phyloP scores from a whole-genome alignment of 345 rosid genomes.

The Eucalyptus sp. region DNA sequence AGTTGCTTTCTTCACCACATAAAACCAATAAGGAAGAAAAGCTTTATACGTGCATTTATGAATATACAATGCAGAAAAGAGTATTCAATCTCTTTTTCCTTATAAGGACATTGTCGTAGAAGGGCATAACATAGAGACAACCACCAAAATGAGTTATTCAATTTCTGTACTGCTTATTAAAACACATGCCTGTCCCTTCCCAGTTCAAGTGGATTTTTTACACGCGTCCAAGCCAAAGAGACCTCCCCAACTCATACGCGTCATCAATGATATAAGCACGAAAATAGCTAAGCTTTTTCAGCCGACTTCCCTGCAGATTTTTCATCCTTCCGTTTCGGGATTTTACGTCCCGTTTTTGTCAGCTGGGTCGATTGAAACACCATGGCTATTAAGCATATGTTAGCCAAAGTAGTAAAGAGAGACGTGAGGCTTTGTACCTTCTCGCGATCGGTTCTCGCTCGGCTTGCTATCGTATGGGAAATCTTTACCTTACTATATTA shows the following conservation, averaged over 20 bases:
- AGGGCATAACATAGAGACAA: background rate
- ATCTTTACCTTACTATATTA: background rate
- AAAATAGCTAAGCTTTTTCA: background rate
- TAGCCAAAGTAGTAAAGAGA: background rate
- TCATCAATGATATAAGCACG: background rate
- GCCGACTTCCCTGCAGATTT: background rate
- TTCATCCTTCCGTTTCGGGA: background rate
- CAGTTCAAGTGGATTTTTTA: background rate
- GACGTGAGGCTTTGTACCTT: background rate
- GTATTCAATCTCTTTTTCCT: background rate
- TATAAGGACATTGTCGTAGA: background rate
- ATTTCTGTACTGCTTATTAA: background rate
- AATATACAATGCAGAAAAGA: background rate
- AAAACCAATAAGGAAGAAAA: background rate
- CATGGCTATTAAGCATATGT: background rate
- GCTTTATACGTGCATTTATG: background rate
- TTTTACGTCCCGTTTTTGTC: background rate
- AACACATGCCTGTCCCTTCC: background rate
- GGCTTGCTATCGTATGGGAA: background rate
- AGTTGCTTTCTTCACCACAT: background rate
- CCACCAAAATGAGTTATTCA: background rate
- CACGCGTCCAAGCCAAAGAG: background rate
- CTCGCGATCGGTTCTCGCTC: background rate
- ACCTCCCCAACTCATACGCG: background rate
- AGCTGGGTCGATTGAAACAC: background rate